phyloP scores from a whole-genome alignment of 2,329 filamentous ascomycete species.

The Fusarium paranaense region DNA sequence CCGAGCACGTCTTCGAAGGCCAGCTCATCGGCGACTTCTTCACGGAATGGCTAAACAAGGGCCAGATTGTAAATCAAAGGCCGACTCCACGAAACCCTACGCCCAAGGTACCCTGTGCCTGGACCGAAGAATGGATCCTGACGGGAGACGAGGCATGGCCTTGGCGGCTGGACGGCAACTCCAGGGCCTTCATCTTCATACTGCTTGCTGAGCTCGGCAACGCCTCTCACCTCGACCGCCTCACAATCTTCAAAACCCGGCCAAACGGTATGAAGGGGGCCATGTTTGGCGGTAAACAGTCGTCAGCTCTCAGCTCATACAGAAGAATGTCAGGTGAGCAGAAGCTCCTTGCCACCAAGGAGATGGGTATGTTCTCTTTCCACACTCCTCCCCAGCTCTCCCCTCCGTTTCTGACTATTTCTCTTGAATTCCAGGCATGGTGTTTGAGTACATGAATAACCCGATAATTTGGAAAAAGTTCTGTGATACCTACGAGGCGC shows the following conservation, averaged over 20 bases:
- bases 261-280: neutral
- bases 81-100: neutral
- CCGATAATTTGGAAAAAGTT: neutral
- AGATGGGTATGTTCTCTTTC: neutral
- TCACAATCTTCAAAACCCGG: neutral
- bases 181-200: neutral
- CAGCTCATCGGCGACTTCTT: neutral
- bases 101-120: neutral
- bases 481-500: neutral
- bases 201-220: neutral
- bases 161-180: neutral
- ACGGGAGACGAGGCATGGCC: accelerated
- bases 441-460: neutral
- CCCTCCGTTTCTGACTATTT: neutral
- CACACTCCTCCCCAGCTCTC: neutral
- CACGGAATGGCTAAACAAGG: neutral
- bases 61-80: neutral
- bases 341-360: neutral
- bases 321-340: neutral
- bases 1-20: neutral
- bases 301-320: neutral
- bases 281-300: neutral
- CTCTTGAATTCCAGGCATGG: neutral
- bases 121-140: neutral
- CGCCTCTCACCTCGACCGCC: neutral